These are phyloP conservation scores for Arctium minus DNA, from an alignment of 129 eudicot genomes.

Conservation along the genomic window DNA sequence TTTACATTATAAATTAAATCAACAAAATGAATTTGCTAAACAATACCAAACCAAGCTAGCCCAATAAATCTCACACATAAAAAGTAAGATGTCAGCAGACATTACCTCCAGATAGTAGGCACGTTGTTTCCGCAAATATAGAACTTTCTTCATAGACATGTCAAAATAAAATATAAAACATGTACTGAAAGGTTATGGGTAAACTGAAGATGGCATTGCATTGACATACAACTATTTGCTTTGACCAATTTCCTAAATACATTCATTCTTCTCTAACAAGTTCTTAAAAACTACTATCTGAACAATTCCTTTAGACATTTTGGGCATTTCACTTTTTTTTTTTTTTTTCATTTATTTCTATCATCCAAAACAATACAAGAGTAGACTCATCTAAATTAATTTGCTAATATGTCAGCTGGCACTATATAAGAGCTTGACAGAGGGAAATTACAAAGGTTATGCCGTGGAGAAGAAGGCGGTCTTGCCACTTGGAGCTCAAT, in stretches of 20 bases:
- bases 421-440: slow-evolving; percentile 23
- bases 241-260: slow-evolving; percentile 22
- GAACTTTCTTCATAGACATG: not conserved
- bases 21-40: not conserved
- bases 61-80: not conserved
- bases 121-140: not conserved
- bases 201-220: slow-evolving; percentile 14
- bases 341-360: slow-evolving; percentile 9
- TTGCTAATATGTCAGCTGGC: slow-evolving; percentile 34
- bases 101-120: too few species aligned
- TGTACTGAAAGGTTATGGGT: not conserved
- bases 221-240: slow-evolving; percentile 27
- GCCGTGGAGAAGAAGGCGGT: slow-evolving; percentile 5
- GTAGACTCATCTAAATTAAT: slow-evolving; percentile 34
- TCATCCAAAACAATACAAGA: slow-evolving; percentile 33
- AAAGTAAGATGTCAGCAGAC: not conserved
- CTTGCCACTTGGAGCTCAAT: slow-evolving; percentile 3
- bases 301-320: slow-evolving; percentile 25
- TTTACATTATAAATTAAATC: too few species aligned
- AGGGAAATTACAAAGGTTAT: slow-evolving; percentile 20
- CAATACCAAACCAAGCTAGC: not conserved
- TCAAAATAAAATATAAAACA: not conserved
- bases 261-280: slow-evolving; percentile 22
- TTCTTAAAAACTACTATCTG: slow-evolving; percentile 12
- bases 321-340: slow-evolving; percentile 12